Percentiles rank a stretch among this genome's conserved stretches.
These are phyloP conservation scores for Myxozyma monticola DNA, from an alignment of 805 yeast genomes.

Conservation along the genomic window DNA sequence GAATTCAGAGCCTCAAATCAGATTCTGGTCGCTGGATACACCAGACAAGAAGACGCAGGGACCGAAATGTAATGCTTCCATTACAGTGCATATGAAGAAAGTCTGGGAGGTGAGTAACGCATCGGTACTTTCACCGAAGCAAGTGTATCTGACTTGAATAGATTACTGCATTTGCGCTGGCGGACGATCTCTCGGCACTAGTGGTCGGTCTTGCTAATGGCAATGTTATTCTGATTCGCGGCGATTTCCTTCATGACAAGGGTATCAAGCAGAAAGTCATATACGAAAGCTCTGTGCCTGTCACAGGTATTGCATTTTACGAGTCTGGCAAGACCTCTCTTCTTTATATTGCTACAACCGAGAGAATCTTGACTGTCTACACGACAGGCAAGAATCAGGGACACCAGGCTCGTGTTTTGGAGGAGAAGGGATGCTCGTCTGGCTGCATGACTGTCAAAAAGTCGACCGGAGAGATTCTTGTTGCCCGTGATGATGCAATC, in stretches of 20 bases:
- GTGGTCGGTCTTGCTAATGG: slow-evolving; percentile 87
- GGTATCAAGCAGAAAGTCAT: slow-evolving; percentile 86
- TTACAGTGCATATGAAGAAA: slow-evolving; percentile 70
- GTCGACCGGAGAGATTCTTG: slow-evolving; percentile 53
- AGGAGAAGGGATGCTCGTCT: slow-evolving; percentile 50
- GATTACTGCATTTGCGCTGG: slow-evolving; percentile 57
- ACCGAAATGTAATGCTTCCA: slow-evolving; percentile 60
- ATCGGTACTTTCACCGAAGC: neutral
- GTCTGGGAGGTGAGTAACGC: slow-evolving; percentile 59
- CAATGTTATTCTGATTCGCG: slow-evolving; percentile 73
- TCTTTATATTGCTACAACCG: slow-evolving; percentile 73
- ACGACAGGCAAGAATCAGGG: slow-evolving; percentile 80
- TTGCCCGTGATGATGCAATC: slow-evolving; percentile 64
- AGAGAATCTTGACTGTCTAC: slow-evolving; percentile 65
- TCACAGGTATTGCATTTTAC: slow-evolving; percentile 70
- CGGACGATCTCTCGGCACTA: slow-evolving; percentile 58
- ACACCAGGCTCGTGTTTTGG: slow-evolving; percentile 53
- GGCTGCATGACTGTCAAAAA: slow-evolving; percentile 44
- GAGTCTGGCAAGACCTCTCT: slow-evolving; percentile 47
- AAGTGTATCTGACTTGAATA: neutral
- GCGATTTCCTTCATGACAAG: slow-evolving; percentile 82
- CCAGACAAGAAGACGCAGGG: slow-evolving; percentile 31
- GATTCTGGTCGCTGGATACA: slow-evolving; percentile 70
- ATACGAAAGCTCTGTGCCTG: slow-evolving; percentile 73
- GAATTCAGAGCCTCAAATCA: slow-evolving; percentile 67